Conservation (phyloP, 306 rosid species). For the Benincasa hispida region DNA sequence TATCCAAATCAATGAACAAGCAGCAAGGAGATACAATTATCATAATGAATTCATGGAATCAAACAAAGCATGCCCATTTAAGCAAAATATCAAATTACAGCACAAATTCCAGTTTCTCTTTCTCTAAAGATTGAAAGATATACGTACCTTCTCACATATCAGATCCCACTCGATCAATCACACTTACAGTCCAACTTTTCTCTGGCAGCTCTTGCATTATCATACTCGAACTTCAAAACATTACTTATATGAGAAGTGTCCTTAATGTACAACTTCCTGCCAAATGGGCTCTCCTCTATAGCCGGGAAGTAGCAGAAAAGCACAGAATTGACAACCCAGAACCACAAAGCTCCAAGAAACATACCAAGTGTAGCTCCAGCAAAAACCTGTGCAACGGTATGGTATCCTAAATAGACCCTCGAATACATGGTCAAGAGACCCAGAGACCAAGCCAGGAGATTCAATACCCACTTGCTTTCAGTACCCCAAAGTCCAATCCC, state of each 20-base stretch:
- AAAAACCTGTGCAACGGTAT: conserved; percentile 60
- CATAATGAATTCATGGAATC: not conserved
- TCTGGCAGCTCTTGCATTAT: conserved; percentile 65
- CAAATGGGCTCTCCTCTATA: conserved; percentile 70
- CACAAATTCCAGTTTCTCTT: not conserved
- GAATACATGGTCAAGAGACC: conserved; percentile 56
- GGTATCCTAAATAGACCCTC: conserved; percentile 87
- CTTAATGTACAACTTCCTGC: conserved; percentile 56
- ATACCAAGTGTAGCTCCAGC: conserved; percentile 73
- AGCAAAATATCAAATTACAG: not conserved
- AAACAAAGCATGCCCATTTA: not conserved
- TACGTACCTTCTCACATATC: conserved; percentile 1
- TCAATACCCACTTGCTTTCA: conserved; percentile 18
- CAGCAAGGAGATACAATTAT: not conserved
- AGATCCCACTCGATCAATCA: conserved; percentile 14
- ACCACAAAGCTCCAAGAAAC: conserved; percentile 66
- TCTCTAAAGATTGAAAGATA: not conserved
- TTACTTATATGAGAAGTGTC: conserved; percentile 75
- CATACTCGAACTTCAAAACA: conserved; percentile 88
- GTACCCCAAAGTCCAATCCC: conserved; percentile 28
- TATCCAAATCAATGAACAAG: not conserved
- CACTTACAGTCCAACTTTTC: conserved; percentile 17
- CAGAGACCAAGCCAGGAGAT: conserved; percentile 36
- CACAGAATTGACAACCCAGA: conserved; percentile 52
- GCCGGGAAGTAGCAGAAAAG: conserved; percentile 33